A percentile compares a stretch with the other conserved stretches of the same genome.
phyloP scores from a whole-genome alignment of 495 filamentous ascomycete genomes.

The Cairneyella variabilis region DNA sequence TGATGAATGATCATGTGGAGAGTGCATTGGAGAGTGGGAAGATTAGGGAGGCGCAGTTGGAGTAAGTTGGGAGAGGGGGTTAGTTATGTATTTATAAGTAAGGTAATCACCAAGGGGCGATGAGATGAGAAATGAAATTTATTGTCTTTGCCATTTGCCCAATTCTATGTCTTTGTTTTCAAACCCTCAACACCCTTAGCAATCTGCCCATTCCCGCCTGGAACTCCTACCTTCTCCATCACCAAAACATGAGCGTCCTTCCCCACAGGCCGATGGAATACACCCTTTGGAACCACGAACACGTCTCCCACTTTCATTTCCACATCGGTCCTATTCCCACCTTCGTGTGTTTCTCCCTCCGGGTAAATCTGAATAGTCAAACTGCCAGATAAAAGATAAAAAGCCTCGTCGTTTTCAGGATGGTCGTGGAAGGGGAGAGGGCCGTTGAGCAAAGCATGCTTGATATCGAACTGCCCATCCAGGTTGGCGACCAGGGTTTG shows the following conservation, averaged over 20 bases:
- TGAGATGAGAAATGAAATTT: no score
- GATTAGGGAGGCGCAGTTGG: conserved; percentile 9
- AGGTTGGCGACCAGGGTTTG: conserved; percentile 26
- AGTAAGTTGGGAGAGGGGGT: background rate
- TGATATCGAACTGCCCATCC: conserved; percentile 29
- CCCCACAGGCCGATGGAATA: conserved; percentile 2
- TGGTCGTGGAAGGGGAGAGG: conserved; percentile 37
- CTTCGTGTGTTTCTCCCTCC: conserved; percentile 20
- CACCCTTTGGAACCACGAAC: conserved; percentile 1
- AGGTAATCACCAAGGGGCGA: no score
- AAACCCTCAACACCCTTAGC: no score
- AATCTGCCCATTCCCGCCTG: no score
- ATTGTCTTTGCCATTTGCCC: no score
- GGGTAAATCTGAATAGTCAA: conserved; percentile 28
- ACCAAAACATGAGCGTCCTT: conserved; percentile 10
- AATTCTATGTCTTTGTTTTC: no score
- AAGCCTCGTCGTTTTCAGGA: conserved; percentile 36
- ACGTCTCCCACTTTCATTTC: conserved; percentile 1
- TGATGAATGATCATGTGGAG: conserved; percentile 19
- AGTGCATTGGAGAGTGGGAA: conserved; percentile 16
- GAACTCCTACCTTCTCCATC: conserved; percentile 6
- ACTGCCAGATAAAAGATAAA: conserved; percentile 28
- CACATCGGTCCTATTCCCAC: background rate
- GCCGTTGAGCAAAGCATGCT: conserved; percentile 33
- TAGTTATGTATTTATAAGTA: no score